Percentiles rank a stretch among this genome's conserved stretches.
Evolutionary conservation across 257 asterid genomes (phyloP).

Genomic region (Hygrophila difformis): DNA sequence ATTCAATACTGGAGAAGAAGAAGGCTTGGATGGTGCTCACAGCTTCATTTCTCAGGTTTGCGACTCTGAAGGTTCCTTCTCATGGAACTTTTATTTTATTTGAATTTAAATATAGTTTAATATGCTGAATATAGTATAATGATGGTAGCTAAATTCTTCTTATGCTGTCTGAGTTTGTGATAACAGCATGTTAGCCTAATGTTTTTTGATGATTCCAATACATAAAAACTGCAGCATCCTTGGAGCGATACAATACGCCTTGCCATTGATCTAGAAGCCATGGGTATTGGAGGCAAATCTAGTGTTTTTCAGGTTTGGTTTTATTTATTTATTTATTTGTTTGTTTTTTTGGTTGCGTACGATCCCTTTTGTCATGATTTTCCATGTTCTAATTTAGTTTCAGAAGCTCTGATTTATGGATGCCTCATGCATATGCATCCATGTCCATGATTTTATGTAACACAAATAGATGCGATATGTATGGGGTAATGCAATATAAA

Average conservation of each 20-base stretch:
- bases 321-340: not conserved
- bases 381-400: no score
- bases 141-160: not conserved
- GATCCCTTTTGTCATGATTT: no score
- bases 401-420: not conserved
- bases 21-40: conserved; percentile 96
- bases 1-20: conserved; percentile 97
- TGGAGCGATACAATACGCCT: conserved; percentile 78
- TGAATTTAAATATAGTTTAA: not conserved
- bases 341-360: conserved; percentile 1
- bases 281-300: conserved; percentile 95
- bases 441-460: not conserved
- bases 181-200: no score
- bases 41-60: conserved; percentile 94
- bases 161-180: not conserved
- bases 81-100: conserved; percentile 6
- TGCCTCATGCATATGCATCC: not conserved
- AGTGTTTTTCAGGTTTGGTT: conserved; percentile 80
- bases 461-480: not conserved
- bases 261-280: conserved; percentile 97
- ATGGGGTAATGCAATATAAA: not conserved
- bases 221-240: conserved; percentile 64
- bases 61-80: conserved; percentile 10
- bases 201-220: conserved; percentile 6
- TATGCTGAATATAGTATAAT: not conserved